phyloP scores from a whole-genome alignment of 2,329 filamentous ascomycete species.

The Colletotrichum ledebouriae region DNA sequence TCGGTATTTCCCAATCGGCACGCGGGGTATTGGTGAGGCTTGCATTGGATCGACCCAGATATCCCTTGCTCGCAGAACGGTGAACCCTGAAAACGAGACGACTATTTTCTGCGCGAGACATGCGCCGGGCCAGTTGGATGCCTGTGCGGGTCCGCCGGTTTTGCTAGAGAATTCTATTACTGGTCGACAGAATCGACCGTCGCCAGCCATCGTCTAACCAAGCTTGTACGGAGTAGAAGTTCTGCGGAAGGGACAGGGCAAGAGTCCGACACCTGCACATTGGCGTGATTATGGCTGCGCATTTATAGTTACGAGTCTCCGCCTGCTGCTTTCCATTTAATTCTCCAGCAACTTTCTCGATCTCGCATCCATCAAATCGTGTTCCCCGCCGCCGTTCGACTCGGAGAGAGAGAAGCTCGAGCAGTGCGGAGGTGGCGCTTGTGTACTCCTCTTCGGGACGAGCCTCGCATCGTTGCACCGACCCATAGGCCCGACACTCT shows the following conservation, averaged over 20 bases:
- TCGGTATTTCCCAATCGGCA: slow-evolving; percentile 40
- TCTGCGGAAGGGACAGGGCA: slow-evolving; percentile 17
- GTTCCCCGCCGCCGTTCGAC: slow-evolving; percentile 16
- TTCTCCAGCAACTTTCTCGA: slow-evolving; percentile 6
- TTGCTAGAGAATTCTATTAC: slow-evolving; percentile 35
- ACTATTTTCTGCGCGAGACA: slow-evolving; percentile 35
- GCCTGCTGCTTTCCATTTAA: slow-evolving; percentile 14
- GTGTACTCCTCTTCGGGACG: slow-evolving; percentile 20
- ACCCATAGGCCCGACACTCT: neutral
- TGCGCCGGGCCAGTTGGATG: slow-evolving; percentile 38
- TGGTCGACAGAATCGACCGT: slow-evolving; percentile 35
- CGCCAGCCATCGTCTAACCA: slow-evolving; percentile 39
- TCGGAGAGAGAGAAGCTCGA: slow-evolving; percentile 3
- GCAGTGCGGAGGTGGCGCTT: slow-evolving; percentile 27
- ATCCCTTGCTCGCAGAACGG: slow-evolving; percentile 39
- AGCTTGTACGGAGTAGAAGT: slow-evolving; percentile 21
- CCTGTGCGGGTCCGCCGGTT: slow-evolving; percentile 41
- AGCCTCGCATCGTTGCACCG: slow-evolving; percentile 2
- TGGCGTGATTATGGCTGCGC: slow-evolving; percentile 23
- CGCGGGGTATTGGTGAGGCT: slow-evolving; percentile 41
- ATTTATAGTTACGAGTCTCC: slow-evolving; percentile 25
- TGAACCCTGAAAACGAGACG: slow-evolving; percentile 43
- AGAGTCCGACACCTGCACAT: slow-evolving; percentile 20
- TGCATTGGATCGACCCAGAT: slow-evolving; percentile 41
- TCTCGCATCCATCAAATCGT: neutral